These are phyloP conservation scores for Apiotrichum akiyoshidainum DNA, from an alignment of 1,284 basidiomycete genomes.

Conservation along the genomic window DNA sequence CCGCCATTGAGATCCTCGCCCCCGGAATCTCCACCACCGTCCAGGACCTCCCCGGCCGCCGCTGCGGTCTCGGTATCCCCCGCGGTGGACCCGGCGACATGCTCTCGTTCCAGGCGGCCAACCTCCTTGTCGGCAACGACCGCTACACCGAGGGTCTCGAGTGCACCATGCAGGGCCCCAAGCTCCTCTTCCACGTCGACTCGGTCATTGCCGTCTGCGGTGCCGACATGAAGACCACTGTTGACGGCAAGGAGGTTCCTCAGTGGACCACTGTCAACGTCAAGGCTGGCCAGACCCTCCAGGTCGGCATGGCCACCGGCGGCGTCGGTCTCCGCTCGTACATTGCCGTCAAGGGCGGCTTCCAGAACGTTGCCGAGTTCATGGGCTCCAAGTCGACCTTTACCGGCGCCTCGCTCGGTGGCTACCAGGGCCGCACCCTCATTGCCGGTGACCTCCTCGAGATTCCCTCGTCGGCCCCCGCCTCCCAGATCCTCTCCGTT, in stretches of 20 bases:
- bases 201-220: constrained; percentile 62
- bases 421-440: constrained; percentile 56
- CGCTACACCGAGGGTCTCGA: constrained; percentile 61
- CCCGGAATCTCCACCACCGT: constrained; percentile 62
- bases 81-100: constrained; percentile 66
- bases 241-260: constrained; percentile 52
- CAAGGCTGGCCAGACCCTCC: constrained; percentile 54
- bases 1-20: constrained; percentile 59
- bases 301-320: constrained; percentile 45
- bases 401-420: constrained; percentile 34
- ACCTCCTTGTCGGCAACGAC: constrained; percentile 62
- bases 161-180: constrained; percentile 49
- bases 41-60: constrained; percentile 64
- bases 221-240: constrained; percentile 52
- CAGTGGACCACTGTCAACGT: constrained; percentile 59
- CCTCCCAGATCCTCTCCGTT: constrained; percentile 7
- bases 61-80: constrained; percentile 62
- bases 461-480: constrained; percentile 4
- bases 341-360: constrained; percentile 60
- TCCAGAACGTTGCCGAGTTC: constrained; percentile 59
- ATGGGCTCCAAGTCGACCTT: constrained; percentile 56
- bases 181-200: constrained; percentile 55
- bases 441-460: constrained; percentile 50
- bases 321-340: constrained; percentile 60
- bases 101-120: constrained; percentile 60